Evolutionary conservation across 2,329 filamentous ascomycete genomes (phyloP).

Genomic region (Trichoderma sp.): DNA sequence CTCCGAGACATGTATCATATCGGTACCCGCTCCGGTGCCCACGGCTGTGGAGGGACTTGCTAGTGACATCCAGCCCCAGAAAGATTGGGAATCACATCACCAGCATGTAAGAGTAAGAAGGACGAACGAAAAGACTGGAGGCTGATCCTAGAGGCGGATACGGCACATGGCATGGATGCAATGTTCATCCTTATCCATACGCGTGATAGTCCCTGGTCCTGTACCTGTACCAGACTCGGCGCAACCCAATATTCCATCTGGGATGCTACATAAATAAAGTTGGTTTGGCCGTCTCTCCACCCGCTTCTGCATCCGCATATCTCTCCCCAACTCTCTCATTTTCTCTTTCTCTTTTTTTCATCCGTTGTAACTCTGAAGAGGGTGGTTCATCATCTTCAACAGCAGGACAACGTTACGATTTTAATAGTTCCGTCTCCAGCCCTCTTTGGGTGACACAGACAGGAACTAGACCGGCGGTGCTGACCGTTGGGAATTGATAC

Average conservation of each 20-base stretch:
- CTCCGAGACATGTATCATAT: not conserved
- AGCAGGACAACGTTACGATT: not conserved
- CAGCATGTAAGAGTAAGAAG: not conserved
- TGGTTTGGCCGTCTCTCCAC: constrained; percentile 6
- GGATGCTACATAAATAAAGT: constrained; percentile 20
- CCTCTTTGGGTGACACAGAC: not conserved
- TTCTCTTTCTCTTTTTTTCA: not conserved
- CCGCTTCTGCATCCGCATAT: constrained; percentile 7
- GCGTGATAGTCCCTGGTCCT: not conserved
- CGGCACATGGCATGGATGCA: constrained; percentile 16
- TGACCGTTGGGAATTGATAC: not conserved
- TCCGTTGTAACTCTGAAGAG: not conserved
- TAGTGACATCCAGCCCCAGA: not conserved
- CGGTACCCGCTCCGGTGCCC: not conserved
- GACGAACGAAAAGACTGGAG: not conserved
- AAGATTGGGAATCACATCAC: not conserved
- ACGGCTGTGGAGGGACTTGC: not conserved
- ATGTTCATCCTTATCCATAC: not conserved
- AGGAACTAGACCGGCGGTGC: not conserved
- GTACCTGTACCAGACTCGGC: not conserved
- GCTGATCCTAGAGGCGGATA: constrained; percentile 1
- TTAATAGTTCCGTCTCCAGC: not conserved
- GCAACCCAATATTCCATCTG: constrained; percentile 6
- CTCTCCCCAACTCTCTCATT: not conserved
- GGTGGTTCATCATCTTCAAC: not conserved